phyloP scores from a whole-genome alignment of 345 rosid genomes.

The Cardamine resedifolia region DNA sequence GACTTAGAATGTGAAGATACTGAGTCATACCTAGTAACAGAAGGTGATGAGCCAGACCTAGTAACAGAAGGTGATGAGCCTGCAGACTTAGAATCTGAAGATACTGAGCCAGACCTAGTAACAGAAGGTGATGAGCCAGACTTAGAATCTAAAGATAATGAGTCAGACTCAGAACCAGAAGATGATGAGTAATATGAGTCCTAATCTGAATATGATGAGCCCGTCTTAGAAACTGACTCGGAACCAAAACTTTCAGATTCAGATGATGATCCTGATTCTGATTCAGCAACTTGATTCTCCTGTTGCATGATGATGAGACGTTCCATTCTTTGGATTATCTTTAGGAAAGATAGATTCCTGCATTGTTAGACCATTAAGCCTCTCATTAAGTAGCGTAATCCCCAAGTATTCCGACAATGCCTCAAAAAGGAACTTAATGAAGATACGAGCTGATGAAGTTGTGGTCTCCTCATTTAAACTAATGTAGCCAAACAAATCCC shows the following conservation, averaged over 20 bases:
- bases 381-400: constrained; percentile 65
- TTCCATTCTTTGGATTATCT: constrained; percentile 90
- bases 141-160: not conserved
- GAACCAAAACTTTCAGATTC: constrained; percentile 44
- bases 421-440: constrained; percentile 90
- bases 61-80: no score
- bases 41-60: not conserved
- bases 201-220: not conserved
- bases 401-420: constrained; percentile 87
- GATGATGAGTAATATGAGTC: not conserved
- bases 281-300: constrained; percentile 48
- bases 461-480: constrained; percentile 84
- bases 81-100: constrained; percentile 26
- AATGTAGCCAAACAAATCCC: constrained; percentile 81
- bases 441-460: constrained; percentile 82
- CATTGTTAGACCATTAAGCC: constrained; percentile 64
- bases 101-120: not conserved
- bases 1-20: not conserved
- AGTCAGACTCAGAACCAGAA: not conserved
- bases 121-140: constrained; percentile 6
- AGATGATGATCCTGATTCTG: constrained; percentile 40
- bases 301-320: constrained; percentile 90
- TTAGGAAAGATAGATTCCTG: constrained; percentile 74
- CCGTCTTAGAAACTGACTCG: not conserved
- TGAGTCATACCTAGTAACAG: not conserved